Evolutionary conservation across 2,329 filamentous ascomycete species (phyloP).

Genomic region (Ampelomyces quisqualis): DNA sequence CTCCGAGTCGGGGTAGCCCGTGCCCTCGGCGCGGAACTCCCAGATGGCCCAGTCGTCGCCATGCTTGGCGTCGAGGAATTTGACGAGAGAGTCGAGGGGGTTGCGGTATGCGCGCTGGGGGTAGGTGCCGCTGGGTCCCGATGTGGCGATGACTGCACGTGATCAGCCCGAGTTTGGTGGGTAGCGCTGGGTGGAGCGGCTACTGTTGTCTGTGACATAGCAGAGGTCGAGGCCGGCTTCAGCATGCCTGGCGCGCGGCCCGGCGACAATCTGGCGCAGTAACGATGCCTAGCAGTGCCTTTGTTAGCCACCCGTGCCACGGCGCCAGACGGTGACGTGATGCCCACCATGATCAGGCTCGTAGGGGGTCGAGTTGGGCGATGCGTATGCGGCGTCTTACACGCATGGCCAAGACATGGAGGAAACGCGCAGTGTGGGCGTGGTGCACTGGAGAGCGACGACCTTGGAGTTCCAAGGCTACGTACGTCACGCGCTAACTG

Average conservation of each 20-base stretch:
- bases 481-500: no score
- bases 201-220: constrained; percentile 83
- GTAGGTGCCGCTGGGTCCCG: constrained; percentile 84
- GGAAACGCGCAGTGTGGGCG: no score
- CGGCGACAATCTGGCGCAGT: constrained; percentile 86
- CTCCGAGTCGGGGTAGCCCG: constrained; percentile 87
- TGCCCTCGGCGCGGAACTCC: constrained; percentile 96
- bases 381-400: no score
- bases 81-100: constrained; percentile 80
- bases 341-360: no score
- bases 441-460: no score
- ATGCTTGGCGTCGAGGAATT: constrained; percentile 85
- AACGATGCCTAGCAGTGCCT: constrained; percentile 50
- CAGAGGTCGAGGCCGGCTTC: constrained; percentile 91
- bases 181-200: constrained; percentile 46
- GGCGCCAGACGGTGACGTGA: no score
- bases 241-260: constrained; percentile 77
- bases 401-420: no score
- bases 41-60: constrained; percentile 83
- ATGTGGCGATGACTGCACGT: constrained; percentile 64
- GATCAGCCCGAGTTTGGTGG: constrained; percentile 42
- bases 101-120: constrained; percentile 93
- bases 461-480: no score
- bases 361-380: no score
- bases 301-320: no score